Base-by-base conservation (phyloP, 257 asterid species). In the Mentha longifolia region DNA sequence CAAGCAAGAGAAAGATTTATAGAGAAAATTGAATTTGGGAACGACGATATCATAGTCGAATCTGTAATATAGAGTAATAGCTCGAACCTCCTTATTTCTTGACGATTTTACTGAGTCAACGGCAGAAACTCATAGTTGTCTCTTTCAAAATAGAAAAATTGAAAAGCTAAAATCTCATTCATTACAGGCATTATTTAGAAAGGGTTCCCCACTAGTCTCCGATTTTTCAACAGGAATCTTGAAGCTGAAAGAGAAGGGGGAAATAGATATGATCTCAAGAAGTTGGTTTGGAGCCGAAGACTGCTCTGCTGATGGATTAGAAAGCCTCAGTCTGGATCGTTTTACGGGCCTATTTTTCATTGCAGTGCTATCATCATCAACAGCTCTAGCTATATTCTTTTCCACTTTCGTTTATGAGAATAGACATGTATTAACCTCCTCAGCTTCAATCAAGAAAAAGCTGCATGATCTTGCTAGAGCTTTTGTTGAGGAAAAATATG, bases 401-500 rank as follows among this genome's bases (percentile, higher is more conserved):
- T 37, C 67, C 33, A 11, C 16, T 1, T 61, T 61, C 31, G 9
- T 61, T 37, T 58, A 58, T 30, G 22, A 30, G 43, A 58, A 58
- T 7, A 2, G 20, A 16, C 9, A 7, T 58, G 13, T 58, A 28
- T 58, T 58, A 13, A 13, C 64, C 20, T 58, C 64, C 5, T 5
- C 42, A 5, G 43, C 20, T 13, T 58, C 64, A 5, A 31, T 15
- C 64, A 58, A 58, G 22, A 30, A 12, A 14, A 58, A 58, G 3
- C 17, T 56, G 10, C 63, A 57, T 57, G 42, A 14, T 28, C 63
- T 57, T 57, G 63, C 42, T 57, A 57, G 63, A 28, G 63, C 42
- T 13, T 57, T 57, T 14, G 42, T 10, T 57, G 9, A 12, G 63
- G 11, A 30, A 13, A 30, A 28, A 28, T 5, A 11, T 55, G 6